Percentiles rank a stretch among this genome's conserved stretches.
phyloP scores from a whole-genome alignment of 2,329 filamentous ascomycete genomes.

The Incumbomyces lentus region DNA sequence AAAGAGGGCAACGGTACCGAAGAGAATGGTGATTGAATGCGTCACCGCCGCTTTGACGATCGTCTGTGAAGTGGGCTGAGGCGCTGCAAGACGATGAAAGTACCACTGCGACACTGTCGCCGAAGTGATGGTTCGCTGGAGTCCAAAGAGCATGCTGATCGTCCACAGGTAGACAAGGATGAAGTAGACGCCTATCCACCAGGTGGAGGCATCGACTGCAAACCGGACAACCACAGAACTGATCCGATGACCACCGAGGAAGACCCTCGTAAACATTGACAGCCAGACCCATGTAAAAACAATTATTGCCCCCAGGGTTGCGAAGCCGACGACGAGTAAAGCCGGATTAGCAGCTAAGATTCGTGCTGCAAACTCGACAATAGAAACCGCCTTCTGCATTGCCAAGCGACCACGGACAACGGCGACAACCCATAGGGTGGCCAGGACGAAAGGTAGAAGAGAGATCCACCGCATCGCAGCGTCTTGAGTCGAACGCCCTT shows the following conservation, averaged over 20 bases:
- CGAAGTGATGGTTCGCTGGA: constrained; percentile 84
- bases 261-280: constrained; percentile 89
- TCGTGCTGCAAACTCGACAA: constrained; percentile 82
- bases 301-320: constrained; percentile 63
- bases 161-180: constrained; percentile 95
- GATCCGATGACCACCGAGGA: constrained; percentile 79
- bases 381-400: constrained; percentile 71
- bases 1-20: constrained; percentile 84
- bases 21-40: constrained; percentile 76
- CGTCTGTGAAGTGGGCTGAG: constrained; percentile 64
- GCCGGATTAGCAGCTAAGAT: constrained; percentile 79
- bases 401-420: constrained; percentile 71
- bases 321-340: constrained; percentile 73
- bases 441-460: constrained; percentile 61
- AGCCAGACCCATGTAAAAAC: constrained; percentile 94
- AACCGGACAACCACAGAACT: constrained; percentile 48
- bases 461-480: constrained; percentile 79
- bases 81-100: constrained; percentile 79
- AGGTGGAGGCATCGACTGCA: constrained; percentile 76
- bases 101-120: constrained; percentile 98
- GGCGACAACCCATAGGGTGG: constrained; percentile 72
- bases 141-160: constrained; percentile 70
- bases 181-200: constrained; percentile 92
- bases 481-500: constrained; percentile 75
- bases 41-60: constrained; percentile 73